Evolutionary conservation across 2,329 filamentous ascomycete genomes (phyloP), one percentile per base, ranked within the genome.

Genomic region (Ophiostoma tasmaniense): DNA sequence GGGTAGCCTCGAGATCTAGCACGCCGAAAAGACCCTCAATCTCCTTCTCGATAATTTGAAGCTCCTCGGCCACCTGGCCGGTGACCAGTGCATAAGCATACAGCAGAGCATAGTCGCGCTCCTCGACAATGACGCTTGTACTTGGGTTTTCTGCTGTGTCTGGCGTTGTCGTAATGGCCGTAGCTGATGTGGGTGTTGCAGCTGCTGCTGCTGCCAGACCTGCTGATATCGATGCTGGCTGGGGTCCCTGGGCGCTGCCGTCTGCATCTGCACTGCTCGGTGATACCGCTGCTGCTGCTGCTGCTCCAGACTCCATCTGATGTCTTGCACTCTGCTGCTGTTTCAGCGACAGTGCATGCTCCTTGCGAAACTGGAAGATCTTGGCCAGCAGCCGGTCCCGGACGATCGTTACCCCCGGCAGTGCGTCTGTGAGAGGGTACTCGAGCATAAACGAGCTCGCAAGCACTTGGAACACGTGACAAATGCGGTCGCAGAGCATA

Each of bases 381-480:
- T 92, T 94, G 25, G 92, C 90, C 28, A 99, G 82, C 64, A 98
- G 81, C 70, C 91, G 84, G 76, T 99, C 93, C 72, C 95, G 86
- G 55, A 89, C 88, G 76, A 90, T 87, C 66, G 90, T 87, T 39
- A 96, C 90, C 71, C 89, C 93, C 0, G 95, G 95, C 59, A 98
- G 83, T 14, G 91, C 91, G 75, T 97, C 93, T 45, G 90, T 94
- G 70, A 99, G 83, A 0, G 95, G 93, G 74, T 97, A 98, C 79
- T 97, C 93, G 10, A 98, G 84, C 83, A 96, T 97, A 80, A 98
- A 88, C 17, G 91, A 96, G 59, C 91, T 95, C 1, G 95, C 95
- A 72, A 99, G 86, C 6, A 98, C 95, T 75, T 88, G 83, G 72
- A 87, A 87, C 20, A 99, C 85, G 83, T 98, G 95, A 76, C 92